Evolutionary conservation across 2,329 filamentous ascomycete genomes (phyloP), one percentile per base, ranked within the genome.

Genomic region (Fusarium oxysporum): DNA sequence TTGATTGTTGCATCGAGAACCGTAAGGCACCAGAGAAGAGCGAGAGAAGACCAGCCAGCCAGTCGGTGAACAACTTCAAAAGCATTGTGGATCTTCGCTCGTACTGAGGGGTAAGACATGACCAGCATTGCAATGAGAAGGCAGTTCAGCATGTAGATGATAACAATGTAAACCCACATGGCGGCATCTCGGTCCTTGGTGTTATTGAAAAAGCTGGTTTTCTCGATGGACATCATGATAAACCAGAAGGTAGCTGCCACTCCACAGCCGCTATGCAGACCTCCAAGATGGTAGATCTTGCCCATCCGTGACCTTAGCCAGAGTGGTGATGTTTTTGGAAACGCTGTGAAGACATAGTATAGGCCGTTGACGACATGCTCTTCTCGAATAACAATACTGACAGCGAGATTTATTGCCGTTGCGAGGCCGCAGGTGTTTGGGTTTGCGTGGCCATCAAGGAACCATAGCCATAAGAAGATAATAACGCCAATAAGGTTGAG

Each of bases 1-100:
- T 2, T 57, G 6, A 86, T 84, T 37, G 88, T 88, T 57, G 90
- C 84, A 69, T 89, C 87, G 56, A 91, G 84, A 19, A 92, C 37
- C 1, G 59, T 73, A 16, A 71, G 53, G 8, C 40, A 59, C 71
- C 71, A 73, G 6, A 73, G 40, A 6, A 73, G 68, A 2, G 33
- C 62, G 4, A 73, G 71, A 13, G 51, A 59, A n/a, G 71, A 62
- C 71, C 71, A 73, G 23, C 71, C 71, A 17, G 71, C 72, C 8
- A 74, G 43, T 11, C 72, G 68, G 23, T 74, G 72, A 5, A 72
- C 64, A 8, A 47, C 57, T 30, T 74, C 72, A 21, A 74, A 74
- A 14, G 68, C 60, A 23, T 74, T 51, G 40, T 74, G 72, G 4
- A 72, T 62, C 17, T 61, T 65, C 4, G 57, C 45, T n/a, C 72